A percentile compares a stretch with the other conserved stretches of the same genome.
These are phyloP conservation scores for Dothideomycetidae sp. DNA, from an alignment of 2,329 filamentous ascomycete species.

Conservation along the genomic window DNA sequence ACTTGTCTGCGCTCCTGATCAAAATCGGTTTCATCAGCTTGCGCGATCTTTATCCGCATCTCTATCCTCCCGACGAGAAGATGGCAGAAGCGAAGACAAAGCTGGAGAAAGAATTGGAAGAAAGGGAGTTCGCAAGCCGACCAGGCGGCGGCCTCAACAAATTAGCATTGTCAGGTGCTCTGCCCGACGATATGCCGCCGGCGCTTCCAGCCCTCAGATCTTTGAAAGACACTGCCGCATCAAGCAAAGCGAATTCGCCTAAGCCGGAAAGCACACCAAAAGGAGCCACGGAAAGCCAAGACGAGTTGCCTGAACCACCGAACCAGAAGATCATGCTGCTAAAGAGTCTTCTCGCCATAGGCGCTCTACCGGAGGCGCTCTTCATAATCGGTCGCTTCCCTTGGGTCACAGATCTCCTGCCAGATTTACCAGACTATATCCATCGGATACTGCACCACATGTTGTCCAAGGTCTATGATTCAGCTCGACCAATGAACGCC, in stretches of 20 bases:
- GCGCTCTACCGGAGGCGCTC: slow-evolving; percentile 80
- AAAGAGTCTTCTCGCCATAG: slow-evolving; percentile 74
- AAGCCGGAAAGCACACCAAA: slow-evolving; percentile 27
- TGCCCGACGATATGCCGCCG: slow-evolving; percentile 64
- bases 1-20: slow-evolving; percentile 78
- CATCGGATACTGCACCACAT: slow-evolving; percentile 77
- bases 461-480: slow-evolving; percentile 57
- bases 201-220: slow-evolving; percentile 29
- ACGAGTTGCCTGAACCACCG: slow-evolving; percentile 52
- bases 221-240: slow-evolving; percentile 32
- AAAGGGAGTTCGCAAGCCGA: slow-evolving; percentile 57
- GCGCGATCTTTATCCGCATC: slow-evolving; percentile 76
- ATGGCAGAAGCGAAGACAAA: slow-evolving; percentile 64
- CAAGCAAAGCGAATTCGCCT: slow-evolving; percentile 26
- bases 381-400: slow-evolving; percentile 86
- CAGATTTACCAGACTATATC: slow-evolving; percentile 65
- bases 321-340: slow-evolving; percentile 83
- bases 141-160: slow-evolving; percentile 66
- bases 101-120: slow-evolving; percentile 60
- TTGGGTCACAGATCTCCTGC: slow-evolving; percentile 77
- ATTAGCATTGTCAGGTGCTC: slow-evolving; percentile 68
- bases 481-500: slow-evolving; percentile 33
- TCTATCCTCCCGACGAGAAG: slow-evolving; percentile 69
- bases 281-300: slow-evolving; percentile 33
- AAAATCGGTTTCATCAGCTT: slow-evolving; percentile 96